phyloP scores from a whole-genome alignment of 148 eudicot genomes.

The Pouteria glomerata region DNA sequence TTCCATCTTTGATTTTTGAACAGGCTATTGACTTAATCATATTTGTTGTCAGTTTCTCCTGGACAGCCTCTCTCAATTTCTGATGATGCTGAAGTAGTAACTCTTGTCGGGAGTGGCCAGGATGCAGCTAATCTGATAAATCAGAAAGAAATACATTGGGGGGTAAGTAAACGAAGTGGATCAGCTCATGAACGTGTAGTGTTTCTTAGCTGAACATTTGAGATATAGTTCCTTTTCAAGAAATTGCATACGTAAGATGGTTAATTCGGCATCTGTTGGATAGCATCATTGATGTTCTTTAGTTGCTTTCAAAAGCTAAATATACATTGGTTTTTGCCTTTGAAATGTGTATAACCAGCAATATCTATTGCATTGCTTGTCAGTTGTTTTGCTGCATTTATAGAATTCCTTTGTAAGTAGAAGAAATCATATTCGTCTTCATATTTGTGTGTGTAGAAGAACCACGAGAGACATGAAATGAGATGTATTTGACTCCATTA shows the following conservation, averaged over 20 bases:
- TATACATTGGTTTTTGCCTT: background rate
- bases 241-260: background rate
- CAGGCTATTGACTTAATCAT: conserved; percentile 2
- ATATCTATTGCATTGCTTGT: background rate
- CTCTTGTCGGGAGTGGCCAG: conserved; percentile 86
- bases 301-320: background rate
- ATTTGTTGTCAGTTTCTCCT: conserved; percentile 60
- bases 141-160: conserved; percentile 98
- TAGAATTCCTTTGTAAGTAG: background rate
- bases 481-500: background rate
- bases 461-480: background rate
- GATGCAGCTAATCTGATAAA: conserved; percentile 84
- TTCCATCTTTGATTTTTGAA: background rate
- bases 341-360: background rate
- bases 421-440: background rate
- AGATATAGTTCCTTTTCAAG: background rate
- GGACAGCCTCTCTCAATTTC: conserved; percentile 81
- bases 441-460: background rate
- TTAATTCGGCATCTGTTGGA: background rate
- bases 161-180: conserved; percentile 48
- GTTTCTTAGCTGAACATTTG: background rate
- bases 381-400: background rate
- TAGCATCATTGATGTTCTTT: background rate
- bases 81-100: conserved; percentile 83
- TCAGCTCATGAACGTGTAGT: background rate